These are phyloP conservation scores for Clohesyomyces aquaticus DNA, from an alignment of 495 filamentous ascomycete genomes.

Conservation along the genomic window DNA sequence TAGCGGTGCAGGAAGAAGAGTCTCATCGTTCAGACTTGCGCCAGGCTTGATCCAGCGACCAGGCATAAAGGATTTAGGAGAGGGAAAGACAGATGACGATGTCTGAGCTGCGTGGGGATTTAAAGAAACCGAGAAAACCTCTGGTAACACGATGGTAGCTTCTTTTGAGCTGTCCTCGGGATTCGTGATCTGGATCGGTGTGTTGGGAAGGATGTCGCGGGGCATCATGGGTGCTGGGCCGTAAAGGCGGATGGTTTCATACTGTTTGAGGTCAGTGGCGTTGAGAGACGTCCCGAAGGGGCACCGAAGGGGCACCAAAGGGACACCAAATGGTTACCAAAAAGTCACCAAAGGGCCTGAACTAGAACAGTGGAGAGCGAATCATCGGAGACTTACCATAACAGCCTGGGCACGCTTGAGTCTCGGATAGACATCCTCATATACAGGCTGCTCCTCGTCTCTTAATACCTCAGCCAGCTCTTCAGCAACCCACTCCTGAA, in stretches of 20 bases:
- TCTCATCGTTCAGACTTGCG: background rate
- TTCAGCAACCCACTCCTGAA: conserved; percentile 39
- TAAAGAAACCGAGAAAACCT: conserved; percentile 2
- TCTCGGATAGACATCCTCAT: conserved; percentile 23
- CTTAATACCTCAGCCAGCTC: conserved; percentile 19
- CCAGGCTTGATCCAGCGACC: conserved; percentile 28
- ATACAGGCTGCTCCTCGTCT: conserved; percentile 6
- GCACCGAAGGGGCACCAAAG: background rate
- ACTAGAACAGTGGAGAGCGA: background rate
- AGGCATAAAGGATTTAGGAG: conserved; percentile 5
- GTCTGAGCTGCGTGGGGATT: conserved; percentile 28
- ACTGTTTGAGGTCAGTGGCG: conserved; percentile 3
- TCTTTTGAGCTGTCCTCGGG: background rate
- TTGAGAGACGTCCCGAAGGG: background rate
- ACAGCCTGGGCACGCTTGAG: conserved; percentile 24
- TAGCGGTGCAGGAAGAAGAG: conserved; percentile 5
- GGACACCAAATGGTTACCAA: background rate
- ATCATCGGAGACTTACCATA: conserved; percentile 9
- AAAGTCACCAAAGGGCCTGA: background rate
- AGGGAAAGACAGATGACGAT: conserved; percentile 6
- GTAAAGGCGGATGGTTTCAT: conserved; percentile 39
- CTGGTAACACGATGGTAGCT: conserved; percentile 13
- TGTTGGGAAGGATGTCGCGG: conserved; percentile 6
- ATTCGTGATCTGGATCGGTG: conserved; percentile 18
- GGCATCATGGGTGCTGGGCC: conserved; percentile 20